Conservation (phyloP, 768 basidiomycete species). For the Pholiota molesta region DNA sequence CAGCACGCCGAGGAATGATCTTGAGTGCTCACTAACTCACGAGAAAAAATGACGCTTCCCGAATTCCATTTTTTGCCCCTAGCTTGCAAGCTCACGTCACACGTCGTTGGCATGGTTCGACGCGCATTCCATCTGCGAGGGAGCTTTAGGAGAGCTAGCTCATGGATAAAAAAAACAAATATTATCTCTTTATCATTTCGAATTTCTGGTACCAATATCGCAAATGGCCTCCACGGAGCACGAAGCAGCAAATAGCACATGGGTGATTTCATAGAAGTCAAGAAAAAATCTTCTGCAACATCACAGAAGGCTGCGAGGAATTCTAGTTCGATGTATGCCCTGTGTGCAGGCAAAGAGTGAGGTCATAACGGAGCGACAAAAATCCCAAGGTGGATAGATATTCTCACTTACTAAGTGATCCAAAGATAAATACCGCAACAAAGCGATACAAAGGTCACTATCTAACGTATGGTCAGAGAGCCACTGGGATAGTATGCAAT, state of each 20-base stretch:
- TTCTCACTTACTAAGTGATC: not conserved
- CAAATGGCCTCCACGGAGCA: not conserved
- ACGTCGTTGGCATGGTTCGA: not conserved
- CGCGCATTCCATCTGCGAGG: not conserved
- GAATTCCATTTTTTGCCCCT: too few relatives aligned
- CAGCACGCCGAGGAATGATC: not conserved
- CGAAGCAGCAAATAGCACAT: slow-evolving; percentile 1
- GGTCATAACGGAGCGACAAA: not conserved
- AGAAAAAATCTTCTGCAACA: not conserved
- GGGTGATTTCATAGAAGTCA: not conserved
- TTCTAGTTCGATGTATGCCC: not conserved
- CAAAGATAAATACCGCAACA: not conserved
- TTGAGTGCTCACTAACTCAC: not conserved
- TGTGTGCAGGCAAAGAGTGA: not conserved
- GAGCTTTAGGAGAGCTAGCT: not conserved
- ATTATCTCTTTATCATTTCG: not conserved
- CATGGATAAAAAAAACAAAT: not conserved
- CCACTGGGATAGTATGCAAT: not conserved
- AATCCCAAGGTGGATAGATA: not conserved
- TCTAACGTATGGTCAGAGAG: not conserved
- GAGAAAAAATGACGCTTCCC: not conserved
- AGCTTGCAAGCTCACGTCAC: too few relatives aligned
- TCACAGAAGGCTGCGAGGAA: not conserved
- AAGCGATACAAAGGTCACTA: not conserved
- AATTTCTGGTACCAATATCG: not conserved